Conservation (phyloP, 352 stramenopile species). For the Pythium sukuiense region DNA sequence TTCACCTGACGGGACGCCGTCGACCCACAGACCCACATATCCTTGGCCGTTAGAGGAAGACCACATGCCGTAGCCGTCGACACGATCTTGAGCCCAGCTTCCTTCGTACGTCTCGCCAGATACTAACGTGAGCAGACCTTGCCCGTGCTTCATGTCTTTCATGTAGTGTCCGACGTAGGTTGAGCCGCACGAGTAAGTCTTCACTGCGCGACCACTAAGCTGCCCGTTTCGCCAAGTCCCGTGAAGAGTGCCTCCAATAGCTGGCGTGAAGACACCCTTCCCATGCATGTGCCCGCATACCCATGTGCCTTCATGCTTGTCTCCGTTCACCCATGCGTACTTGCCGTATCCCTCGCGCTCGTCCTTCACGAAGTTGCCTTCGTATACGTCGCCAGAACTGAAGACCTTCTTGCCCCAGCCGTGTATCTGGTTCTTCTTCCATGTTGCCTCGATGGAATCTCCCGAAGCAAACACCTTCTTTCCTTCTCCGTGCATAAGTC, state of each 20-base stretch:
- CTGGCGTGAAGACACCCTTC: conserved; percentile 48
- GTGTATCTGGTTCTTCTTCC: conserved; percentile 60
- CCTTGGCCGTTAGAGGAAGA: conserved; percentile 38
- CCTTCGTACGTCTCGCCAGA: conserved; percentile 72
- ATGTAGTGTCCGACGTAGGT: conserved; percentile 59
- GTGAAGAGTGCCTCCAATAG: conserved; percentile 37
- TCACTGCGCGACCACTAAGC: conserved; percentile 45
- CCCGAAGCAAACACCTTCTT: conserved; percentile 65
- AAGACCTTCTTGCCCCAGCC: conserved; percentile 69
- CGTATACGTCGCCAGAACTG: conserved; percentile 64
- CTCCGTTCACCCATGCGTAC: conserved; percentile 73
- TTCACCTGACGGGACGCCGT: conserved; percentile 50
- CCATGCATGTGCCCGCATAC: conserved; percentile 60
- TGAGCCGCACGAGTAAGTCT: conserved; percentile 57
- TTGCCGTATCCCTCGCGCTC: conserved; percentile 66
- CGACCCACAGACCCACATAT: conserved; percentile 59
- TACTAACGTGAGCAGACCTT: conserved; percentile 56
- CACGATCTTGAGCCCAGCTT: conserved; percentile 46
- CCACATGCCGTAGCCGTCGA: conserved; percentile 72
- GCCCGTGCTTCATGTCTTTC: conserved; percentile 42
- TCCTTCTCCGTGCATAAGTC: conserved; percentile 73
- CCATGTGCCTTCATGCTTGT: conserved; percentile 67
- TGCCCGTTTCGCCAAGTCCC: conserved; percentile 49
- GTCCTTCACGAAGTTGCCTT: conserved; percentile 58
- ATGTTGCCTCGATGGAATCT: conserved; percentile 63